phyloP scores from a whole-genome alignment of 352 stramenopile species.

The Saprolegnia diclina region DNA sequence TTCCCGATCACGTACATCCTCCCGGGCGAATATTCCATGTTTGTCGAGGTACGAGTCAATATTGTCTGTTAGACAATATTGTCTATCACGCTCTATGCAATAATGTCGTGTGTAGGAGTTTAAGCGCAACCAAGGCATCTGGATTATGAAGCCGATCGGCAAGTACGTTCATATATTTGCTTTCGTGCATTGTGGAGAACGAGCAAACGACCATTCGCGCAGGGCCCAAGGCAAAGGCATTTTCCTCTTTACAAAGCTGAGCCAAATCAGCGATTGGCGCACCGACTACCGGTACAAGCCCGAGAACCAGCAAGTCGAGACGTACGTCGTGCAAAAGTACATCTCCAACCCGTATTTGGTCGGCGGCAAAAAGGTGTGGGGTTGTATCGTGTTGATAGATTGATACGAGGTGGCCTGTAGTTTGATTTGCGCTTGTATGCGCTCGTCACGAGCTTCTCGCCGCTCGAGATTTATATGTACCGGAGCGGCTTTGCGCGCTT shows the following conservation, averaged over 20 bases:
- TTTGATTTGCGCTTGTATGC: constrained; percentile 93
- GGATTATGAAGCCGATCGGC: constrained; percentile 96
- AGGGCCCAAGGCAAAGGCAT: constrained; percentile 89
- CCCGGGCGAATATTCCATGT: constrained; percentile 91
- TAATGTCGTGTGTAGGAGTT: constrained; percentile 56
- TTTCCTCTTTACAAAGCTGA: constrained; percentile 92
- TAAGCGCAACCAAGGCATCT: constrained; percentile 85
- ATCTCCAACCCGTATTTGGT: constrained; percentile 91
- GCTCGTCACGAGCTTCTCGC: constrained; percentile 88
- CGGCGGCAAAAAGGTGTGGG: constrained; percentile 85
- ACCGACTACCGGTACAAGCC: constrained; percentile 81
- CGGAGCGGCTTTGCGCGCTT: constrained; percentile 89
- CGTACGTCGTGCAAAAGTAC: constrained; percentile 93
- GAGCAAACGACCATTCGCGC: neutral
- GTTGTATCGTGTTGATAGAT: neutral
- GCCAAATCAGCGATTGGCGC: constrained; percentile 90
- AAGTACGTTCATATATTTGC: constrained; percentile 41
- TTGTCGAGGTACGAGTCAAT: constrained; percentile 61
- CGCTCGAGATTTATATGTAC: constrained; percentile 90
- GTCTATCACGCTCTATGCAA: too few species aligned
- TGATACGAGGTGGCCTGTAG: constrained; percentile 31
- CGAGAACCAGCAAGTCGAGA: constrained; percentile 80
- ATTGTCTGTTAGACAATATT: too few species aligned
- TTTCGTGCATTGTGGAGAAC: too few species aligned
- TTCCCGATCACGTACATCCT: constrained; percentile 92